phyloP scores from a whole-genome alignment of 2,329 filamentous ascomycete species.

The Aspergillus aculeatus region DNA sequence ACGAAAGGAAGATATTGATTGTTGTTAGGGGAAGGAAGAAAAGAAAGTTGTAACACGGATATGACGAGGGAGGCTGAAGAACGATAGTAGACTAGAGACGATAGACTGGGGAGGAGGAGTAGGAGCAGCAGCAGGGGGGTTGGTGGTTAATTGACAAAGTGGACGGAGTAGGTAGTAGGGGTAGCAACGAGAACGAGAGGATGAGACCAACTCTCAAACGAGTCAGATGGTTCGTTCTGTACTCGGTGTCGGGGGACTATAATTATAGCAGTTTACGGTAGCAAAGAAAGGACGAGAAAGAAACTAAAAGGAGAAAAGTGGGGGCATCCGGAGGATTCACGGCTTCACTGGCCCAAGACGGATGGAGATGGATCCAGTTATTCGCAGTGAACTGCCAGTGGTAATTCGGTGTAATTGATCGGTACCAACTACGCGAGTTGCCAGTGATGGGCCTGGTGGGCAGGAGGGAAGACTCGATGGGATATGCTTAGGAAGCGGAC shows the following conservation, averaged over 20 bases:
- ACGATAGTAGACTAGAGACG: neutral
- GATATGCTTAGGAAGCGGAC: neutral
- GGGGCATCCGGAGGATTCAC: constrained; percentile 5
- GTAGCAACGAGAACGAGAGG: constrained; percentile 5
- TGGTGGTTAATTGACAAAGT: neutral
- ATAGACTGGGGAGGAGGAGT: neutral
- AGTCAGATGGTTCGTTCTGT: constrained; percentile 16
- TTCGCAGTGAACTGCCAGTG: neutral
- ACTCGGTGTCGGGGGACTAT: constrained; percentile 13
- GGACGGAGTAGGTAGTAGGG: neutral
- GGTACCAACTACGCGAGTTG: neutral
- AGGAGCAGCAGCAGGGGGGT: neutral
- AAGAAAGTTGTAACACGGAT: constrained; percentile 2
- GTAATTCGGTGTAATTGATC: neutral
- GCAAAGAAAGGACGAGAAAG: constrained; percentile 10
- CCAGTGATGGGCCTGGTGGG: neutral
- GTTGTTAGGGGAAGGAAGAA: neutral
- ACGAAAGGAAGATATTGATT: neutral
- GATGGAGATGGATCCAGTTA: constrained; percentile 1
- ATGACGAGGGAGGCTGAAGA: neutral
- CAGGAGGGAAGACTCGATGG: too few relatives aligned
- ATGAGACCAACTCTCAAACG: constrained; percentile 9
- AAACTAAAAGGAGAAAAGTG: constrained; percentile 10
- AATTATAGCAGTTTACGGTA: constrained; percentile 12
- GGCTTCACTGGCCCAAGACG: neutral